Percentiles rank a stretch among this genome's conserved stretches.
Evolutionary conservation across 176 grass and related monocot species (phyloP).

Genomic region (Oryza glumipatula): DNA sequence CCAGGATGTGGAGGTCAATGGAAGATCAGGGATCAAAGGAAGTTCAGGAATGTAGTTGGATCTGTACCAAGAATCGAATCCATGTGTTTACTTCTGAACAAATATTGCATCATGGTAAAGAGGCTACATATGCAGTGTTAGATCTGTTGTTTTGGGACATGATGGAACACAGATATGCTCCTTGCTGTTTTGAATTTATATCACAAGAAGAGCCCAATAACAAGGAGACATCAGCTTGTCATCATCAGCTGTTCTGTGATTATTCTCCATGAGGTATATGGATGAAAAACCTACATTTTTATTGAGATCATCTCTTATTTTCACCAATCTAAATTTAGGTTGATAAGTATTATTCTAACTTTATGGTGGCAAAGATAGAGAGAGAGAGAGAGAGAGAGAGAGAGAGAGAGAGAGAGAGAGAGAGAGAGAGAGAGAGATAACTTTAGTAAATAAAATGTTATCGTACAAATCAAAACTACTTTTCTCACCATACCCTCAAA

Average conservation of each 20-base stretch:
- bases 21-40: constrained; percentile 62
- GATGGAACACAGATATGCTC: constrained; percentile 35
- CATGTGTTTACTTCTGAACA: constrained; percentile 62
- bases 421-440: too few relatives aligned
- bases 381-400: too few relatives aligned
- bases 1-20: constrained; percentile 72
- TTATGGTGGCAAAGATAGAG: too few relatives aligned
- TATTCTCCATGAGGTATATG: background rate
- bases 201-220: constrained; percentile 17
- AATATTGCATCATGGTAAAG: constrained; percentile 67
- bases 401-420: too few relatives aligned
- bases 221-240: constrained; percentile 25
- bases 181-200: background rate
- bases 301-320: too few relatives aligned
- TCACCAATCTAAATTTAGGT: too few relatives aligned
- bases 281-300: background rate
- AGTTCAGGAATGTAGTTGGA: constrained; percentile 65
- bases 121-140: constrained; percentile 58
- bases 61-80: constrained; percentile 71
- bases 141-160: constrained; percentile 67
- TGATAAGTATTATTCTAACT: too few relatives aligned
- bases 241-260: constrained; percentile 24
- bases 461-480: too few relatives aligned
- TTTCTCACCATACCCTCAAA: too few relatives aligned
- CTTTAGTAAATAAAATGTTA: too few relatives aligned